phyloP scores from a whole-genome alignment of 1,139 yeast species.

The Yamadazyma diddensiae region DNA sequence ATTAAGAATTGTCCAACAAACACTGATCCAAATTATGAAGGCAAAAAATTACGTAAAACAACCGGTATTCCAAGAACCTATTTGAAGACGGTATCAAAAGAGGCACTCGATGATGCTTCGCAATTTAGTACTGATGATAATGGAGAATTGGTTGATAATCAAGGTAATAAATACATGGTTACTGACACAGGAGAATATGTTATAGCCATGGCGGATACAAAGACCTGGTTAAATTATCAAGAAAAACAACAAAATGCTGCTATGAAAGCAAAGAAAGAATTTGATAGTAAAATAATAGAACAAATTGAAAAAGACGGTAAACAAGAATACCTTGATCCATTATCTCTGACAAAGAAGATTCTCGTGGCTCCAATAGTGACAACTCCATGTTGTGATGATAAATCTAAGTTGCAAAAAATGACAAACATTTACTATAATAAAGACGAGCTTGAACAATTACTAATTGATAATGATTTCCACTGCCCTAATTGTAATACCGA shows the following conservation, averaged over 20 bases:
- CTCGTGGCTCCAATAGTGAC: slow-evolving; percentile 68
- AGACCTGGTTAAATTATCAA: slow-evolving; percentile 88
- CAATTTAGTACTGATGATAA: slow-evolving; percentile 44
- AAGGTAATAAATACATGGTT: slow-evolving; percentile 73
- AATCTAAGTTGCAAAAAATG: slow-evolving; percentile 53
- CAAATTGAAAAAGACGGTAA: slow-evolving; percentile 43
- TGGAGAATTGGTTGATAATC: slow-evolving; percentile 54
- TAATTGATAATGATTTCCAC: slow-evolving; percentile 81
- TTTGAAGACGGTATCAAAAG: slow-evolving; percentile 67
- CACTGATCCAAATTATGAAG: slow-evolving; percentile 90
- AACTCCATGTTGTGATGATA: slow-evolving; percentile 76
- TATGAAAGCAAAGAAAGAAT: slow-evolving; percentile 46
- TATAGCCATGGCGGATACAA: slow-evolving; percentile 88
- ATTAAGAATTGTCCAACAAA: slow-evolving; percentile 94
- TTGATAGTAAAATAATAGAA: slow-evolving; percentile 33
- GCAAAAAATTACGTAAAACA: slow-evolving; percentile 83
- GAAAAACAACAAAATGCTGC: slow-evolving; percentile 57
- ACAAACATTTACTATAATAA: slow-evolving; percentile 40
- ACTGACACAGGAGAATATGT: slow-evolving; percentile 96
- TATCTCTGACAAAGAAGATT: slow-evolving; percentile 55
- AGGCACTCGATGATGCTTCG: slow-evolving; percentile 54
- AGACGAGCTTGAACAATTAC: slow-evolving; percentile 57
- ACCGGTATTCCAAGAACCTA: slow-evolving; percentile 97
- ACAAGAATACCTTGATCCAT: slow-evolving; percentile 49
- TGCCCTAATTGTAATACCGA: slow-evolving; percentile 84